A percentile compares a stretch with the other conserved stretches of the same genome.
Conservation (phyloP, 805 yeast genomes). For the Kodamaea fukazawae region DNA sequence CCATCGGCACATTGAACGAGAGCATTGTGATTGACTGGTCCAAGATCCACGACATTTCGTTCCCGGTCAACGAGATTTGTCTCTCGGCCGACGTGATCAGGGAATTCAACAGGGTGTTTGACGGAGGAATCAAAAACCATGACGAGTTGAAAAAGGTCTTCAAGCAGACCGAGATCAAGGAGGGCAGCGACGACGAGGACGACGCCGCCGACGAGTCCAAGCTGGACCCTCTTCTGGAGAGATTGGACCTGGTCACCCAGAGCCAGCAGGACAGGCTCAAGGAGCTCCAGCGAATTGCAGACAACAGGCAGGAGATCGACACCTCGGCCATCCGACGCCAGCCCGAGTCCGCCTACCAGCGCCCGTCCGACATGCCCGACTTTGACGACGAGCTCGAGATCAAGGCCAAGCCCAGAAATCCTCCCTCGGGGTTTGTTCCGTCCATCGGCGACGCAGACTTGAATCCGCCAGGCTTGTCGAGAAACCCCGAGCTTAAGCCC, state of each 20-base stretch:
- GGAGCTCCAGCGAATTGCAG: neutral
- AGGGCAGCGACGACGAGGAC: neutral
- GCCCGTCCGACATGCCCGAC: slow-evolving; percentile 45
- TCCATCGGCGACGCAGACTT: slow-evolving; percentile 51
- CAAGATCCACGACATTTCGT: slow-evolving; percentile 14
- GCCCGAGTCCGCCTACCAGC: slow-evolving; percentile 20
- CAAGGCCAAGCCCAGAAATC: slow-evolving; percentile 12
- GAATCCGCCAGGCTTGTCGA: slow-evolving; percentile 43
- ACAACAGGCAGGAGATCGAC: neutral
- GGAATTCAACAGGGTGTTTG: slow-evolving; percentile 17
- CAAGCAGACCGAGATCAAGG: slow-evolving; percentile 3
- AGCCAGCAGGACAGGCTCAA: too few species aligned
- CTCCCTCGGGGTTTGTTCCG: slow-evolving; percentile 16
- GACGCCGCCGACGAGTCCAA: neutral
- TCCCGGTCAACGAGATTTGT: slow-evolving; percentile 23
- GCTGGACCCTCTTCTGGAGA: neutral
- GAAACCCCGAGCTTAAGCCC: slow-evolving; percentile 43
- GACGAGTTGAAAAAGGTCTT: slow-evolving; percentile 8
- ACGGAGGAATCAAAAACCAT: slow-evolving; percentile 2
- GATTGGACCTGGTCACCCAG: neutral
- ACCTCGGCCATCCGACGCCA: slow-evolving; percentile 15
- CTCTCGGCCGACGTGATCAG: slow-evolving; percentile 20
- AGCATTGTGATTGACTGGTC: slow-evolving; percentile 24
- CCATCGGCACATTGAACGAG: slow-evolving; percentile 15
- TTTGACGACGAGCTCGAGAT: slow-evolving; percentile 54